phyloP scores from a whole-genome alignment of 2,329 filamentous ascomycete genomes.

The Trichoderma afroharzianum region DNA sequence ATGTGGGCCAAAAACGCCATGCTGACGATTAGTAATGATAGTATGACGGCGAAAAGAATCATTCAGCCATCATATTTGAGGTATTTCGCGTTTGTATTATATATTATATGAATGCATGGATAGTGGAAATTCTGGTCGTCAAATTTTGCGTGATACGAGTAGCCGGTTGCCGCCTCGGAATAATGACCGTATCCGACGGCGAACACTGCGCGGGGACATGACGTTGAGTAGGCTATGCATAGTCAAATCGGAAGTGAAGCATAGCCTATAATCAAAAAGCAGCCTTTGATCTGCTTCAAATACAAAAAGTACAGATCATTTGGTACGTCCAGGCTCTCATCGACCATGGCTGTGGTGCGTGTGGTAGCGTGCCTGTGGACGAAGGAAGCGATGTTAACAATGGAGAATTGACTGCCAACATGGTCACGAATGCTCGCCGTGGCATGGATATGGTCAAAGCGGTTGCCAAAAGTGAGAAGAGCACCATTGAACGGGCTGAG shows the following conservation, averaged over 20 bases:
- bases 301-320: background rate
- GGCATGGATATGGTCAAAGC: too few species aligned
- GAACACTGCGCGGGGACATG: background rate
- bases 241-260: background rate
- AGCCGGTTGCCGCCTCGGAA: background rate
- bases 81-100: background rate
- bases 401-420: too few species aligned
- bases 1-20: background rate
- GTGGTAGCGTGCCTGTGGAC: too few species aligned
- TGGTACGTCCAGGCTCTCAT: too few species aligned
- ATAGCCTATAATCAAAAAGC: background rate
- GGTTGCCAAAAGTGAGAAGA: too few species aligned
- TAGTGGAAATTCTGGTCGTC: background rate
- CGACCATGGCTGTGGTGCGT: too few species aligned
- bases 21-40: background rate
- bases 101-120: background rate
- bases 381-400: too few species aligned
- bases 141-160: background rate
- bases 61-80: background rate
- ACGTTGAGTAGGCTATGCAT: background rate
- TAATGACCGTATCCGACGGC: background rate
- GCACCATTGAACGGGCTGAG: too few species aligned
- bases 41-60: background rate
- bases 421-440: too few species aligned
- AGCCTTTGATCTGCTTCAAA: background rate